phyloP scores from a whole-genome alignment of 768 basidiomycete species.

The Tulasnella sp. region DNA sequence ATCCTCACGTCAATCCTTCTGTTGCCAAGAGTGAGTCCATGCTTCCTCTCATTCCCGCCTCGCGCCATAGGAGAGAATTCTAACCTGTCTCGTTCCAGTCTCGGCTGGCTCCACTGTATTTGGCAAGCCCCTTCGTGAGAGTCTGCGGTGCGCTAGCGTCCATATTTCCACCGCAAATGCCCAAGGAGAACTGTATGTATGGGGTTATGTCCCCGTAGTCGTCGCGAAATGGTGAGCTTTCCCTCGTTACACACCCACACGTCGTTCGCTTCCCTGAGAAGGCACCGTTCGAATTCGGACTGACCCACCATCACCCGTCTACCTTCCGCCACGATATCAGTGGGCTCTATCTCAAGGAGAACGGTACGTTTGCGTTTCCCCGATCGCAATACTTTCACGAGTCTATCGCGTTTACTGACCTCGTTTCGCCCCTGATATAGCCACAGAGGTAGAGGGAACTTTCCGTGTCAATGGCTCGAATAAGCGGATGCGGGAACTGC shows the following conservation, averaged over 20 bases:
- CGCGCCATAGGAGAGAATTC: neutral
- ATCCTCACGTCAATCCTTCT: constrained; percentile 22
- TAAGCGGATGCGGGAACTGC: constrained; percentile 91
- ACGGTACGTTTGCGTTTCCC: constrained; percentile 38
- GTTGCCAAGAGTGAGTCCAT: constrained; percentile 31
- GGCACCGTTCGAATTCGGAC: too few species aligned
- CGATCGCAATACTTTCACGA: neutral
- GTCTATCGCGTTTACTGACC: constrained; percentile 1
- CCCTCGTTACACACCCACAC: constrained; percentile 5
- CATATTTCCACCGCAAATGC: constrained; percentile 85
- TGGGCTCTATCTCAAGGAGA: constrained; percentile 89
- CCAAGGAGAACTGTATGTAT: constrained; percentile 72
- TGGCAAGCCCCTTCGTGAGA: constrained; percentile 71
- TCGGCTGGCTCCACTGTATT: constrained; percentile 42
- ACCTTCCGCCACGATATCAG: constrained; percentile 29
- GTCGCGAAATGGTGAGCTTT: constrained; percentile 83
- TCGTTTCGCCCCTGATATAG: constrained; percentile 3
- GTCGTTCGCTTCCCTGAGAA: neutral
- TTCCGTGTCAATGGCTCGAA: constrained; percentile 94
- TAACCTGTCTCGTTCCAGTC: neutral
- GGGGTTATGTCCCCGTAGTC: constrained; percentile 92
- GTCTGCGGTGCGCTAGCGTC: constrained; percentile 75
- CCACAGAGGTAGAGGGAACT: constrained; percentile 79
- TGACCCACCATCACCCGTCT: constrained; percentile 6
- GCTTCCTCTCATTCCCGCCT: neutral